phyloP scores from a whole-genome alignment of 2,329 filamentous ascomycete species.

The Amesomyces nigricolor region DNA sequence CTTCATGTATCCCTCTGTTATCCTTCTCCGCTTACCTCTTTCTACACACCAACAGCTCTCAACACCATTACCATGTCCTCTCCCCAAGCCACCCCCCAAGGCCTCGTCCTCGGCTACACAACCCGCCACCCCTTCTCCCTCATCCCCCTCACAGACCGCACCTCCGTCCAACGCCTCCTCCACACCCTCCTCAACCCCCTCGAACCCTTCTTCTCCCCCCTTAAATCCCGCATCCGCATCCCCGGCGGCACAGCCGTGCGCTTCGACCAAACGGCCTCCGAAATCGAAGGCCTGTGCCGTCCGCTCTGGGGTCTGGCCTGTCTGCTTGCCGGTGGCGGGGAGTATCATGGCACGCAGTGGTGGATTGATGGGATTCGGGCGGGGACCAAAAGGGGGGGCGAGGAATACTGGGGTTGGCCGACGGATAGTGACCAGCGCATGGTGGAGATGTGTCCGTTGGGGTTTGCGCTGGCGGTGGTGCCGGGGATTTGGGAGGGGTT shows the following conservation, averaged over 20 bases:
- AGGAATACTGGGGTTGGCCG: conserved; percentile 73
- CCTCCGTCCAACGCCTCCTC: conserved; percentile 56
- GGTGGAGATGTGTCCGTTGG: conserved; percentile 79
- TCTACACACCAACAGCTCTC: no score
- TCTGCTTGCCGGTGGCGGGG: conserved; percentile 61
- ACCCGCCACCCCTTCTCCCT: conserved; percentile 51
- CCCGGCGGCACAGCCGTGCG: conserved; percentile 66
- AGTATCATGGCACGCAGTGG: conserved; percentile 57
- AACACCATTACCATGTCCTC: neutral
- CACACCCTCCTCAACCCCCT: conserved; percentile 63
- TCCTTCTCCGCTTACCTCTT: no score
- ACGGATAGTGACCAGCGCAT: conserved; percentile 74
- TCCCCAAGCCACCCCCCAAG: conserved; percentile 11
- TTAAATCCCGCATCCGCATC: conserved; percentile 59
- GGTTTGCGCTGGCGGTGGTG: conserved; percentile 67
- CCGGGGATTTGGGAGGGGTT: conserved; percentile 61
- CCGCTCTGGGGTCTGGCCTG: conserved; percentile 71
- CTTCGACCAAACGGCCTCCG: conserved; percentile 71
- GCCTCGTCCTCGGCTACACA: conserved; percentile 46
- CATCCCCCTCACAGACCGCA: conserved; percentile 45
- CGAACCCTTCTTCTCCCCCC: conserved; percentile 64
- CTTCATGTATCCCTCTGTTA: no score
- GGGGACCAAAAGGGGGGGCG: conserved; percentile 63
- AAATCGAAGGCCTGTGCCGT: conserved; percentile 69
- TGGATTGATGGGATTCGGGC: conserved; percentile 66